phyloP scores from a whole-genome alignment of 148 eudicot species.

The Nyssa sinensis region DNA sequence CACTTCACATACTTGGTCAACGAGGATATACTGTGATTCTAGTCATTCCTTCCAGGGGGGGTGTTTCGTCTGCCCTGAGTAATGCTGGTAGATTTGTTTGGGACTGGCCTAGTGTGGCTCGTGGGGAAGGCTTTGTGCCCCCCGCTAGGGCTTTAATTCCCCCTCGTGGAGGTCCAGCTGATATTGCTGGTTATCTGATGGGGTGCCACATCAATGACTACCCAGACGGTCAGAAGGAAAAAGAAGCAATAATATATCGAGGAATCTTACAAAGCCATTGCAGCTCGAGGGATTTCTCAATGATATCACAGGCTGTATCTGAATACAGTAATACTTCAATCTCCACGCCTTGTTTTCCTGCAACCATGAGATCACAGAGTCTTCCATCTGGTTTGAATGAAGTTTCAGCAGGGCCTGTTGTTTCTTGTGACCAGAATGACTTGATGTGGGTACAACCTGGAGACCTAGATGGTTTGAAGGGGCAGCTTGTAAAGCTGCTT shows the following conservation, averaged over 20 bases:
- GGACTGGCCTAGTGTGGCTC: conserved; percentile 96
- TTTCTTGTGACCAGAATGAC: conserved; percentile 39
- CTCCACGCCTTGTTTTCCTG: conserved; percentile 33
- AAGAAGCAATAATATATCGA: conserved; percentile 81
- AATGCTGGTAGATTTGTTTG: conserved; percentile 94
- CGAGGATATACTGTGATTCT: conserved; percentile 93
- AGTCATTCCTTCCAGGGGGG: conserved; percentile 76
- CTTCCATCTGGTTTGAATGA: conserved; percentile 58
- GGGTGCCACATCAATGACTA: conserved; percentile 49
- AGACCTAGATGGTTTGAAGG: conserved; percentile 75
- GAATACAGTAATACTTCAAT: conserved; percentile 44
- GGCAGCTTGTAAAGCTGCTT: conserved; percentile 73
- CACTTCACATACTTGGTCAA: conserved; percentile 94
- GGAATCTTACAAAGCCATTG: conserved; percentile 56
- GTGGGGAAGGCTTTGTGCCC: conserved; percentile 92
- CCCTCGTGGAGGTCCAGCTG: conserved; percentile 34
- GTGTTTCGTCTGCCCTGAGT: conserved; percentile 85
- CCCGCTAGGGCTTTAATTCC: conserved; percentile 34
- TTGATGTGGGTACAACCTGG: conserved; percentile 79
- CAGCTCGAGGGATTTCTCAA: conserved; percentile 45
- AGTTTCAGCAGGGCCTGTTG: conserved; percentile 22
- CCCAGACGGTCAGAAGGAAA: conserved; percentile 53
- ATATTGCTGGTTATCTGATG: conserved; percentile 40
- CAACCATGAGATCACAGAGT: conserved; percentile 49
- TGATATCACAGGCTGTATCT: conserved; percentile 43